Base-by-base conservation (phyloP, 106 monocot genomes). In the Xerophyta viscosa region DNA sequence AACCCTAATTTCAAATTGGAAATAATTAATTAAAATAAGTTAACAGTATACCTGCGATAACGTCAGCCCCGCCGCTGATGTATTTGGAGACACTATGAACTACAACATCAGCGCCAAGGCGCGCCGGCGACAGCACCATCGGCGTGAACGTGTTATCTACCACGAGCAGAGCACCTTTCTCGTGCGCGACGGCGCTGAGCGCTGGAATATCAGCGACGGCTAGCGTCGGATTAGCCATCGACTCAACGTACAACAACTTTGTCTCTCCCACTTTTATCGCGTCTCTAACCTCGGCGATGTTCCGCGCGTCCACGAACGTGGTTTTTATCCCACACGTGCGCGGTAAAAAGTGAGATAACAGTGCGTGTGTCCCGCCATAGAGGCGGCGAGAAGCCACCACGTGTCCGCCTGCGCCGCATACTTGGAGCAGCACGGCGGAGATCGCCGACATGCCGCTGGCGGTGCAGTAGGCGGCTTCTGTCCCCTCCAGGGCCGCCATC, bases 41-140 rank as follows among this genome's bases (percentile, higher is more conserved):
- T n/a, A n/a, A n/a, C n/a, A n/a, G n/a, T n/a, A n/a, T 69, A 93
- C 93, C 93, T 54, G 93, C 93, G 19, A 93, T 87, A 56, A 93
- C 46, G 63, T 93, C 87, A 36, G 87, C 87, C 29, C 93, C 93
- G 31, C 93, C 93, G 66, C 80, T 87, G 29, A 93, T 93, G 60
- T 61, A 93, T 74, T 93, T 93, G 52, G 87, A 77, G 27, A 93
- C 87, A 51, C 87, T 87, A 51, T 93, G 93, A 4, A 93, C 74
- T 29, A 93, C 87, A 37, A 93, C 83, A 54, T 93, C 87, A 6
- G 87, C 93, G 13, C 93, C 93, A 28, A 93, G 46, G 51, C 66
- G 65, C 4, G 93, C 93, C 43, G 93, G 93, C 33, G 93, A 93
- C 10, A 93, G 54, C 20, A 93, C 87, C 84, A 93, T 81, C 14